A percentile compares a stretch with the other conserved stretches of the same genome.
phyloP scores from a whole-genome alignment of 2,329 filamentous ascomycete species.

The Coniochaeta sp. region DNA sequence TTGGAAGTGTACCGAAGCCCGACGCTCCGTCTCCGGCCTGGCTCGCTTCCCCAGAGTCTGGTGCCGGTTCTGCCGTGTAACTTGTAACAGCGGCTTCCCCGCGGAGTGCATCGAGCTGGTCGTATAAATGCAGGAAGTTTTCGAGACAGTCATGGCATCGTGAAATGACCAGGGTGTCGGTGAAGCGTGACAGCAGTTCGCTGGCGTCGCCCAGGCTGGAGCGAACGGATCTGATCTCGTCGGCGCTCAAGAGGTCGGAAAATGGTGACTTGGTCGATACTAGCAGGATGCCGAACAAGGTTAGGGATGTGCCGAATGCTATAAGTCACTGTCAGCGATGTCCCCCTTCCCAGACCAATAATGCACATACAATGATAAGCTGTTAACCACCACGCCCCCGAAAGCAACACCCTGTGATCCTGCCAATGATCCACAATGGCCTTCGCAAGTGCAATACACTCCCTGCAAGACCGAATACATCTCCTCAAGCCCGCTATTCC shows the following conservation, averaged over 20 bases:
- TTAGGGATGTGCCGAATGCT: neutral
- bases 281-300: neutral
- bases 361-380: neutral
- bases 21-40: neutral
- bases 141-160: neutral
- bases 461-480: slow-evolving; percentile 1
- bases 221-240: neutral
- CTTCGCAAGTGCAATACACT: slow-evolving; percentile 4
- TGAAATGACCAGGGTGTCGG: neutral
- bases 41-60: neutral
- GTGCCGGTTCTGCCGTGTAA: neutral
- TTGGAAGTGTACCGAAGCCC: neutral
- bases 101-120: neutral
- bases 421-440: slow-evolving; percentile 4
- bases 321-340: neutral
- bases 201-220: neutral
- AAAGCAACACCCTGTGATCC: slow-evolving; percentile 1
- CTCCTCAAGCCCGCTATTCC: neutral
- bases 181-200: neutral
- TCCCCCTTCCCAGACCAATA: too few relatives aligned
- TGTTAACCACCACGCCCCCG: slow-evolving; percentile 2
- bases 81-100: neutral
- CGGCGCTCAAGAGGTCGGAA: neutral
- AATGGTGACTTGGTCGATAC: neutral
- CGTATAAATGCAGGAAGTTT: neutral